phyloP scores from a whole-genome alignment of 192 early-diverging fungal species.

The Umbelopsis ramanniana region DNA sequence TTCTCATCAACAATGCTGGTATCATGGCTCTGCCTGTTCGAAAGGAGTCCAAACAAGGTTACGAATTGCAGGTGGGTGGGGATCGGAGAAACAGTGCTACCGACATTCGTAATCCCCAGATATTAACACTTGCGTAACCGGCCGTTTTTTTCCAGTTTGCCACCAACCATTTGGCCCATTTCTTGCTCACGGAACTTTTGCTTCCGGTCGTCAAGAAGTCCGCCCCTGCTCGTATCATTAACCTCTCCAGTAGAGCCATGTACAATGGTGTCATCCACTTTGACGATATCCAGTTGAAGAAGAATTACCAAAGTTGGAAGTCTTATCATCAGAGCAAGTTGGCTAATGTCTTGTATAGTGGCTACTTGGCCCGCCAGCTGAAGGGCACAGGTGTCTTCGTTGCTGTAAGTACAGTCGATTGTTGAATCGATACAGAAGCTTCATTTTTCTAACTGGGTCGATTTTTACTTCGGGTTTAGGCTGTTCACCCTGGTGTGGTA shows the following conservation, averaged over 20 bases:
- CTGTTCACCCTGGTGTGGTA: constrained; percentile 1
- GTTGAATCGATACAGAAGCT: too few relatives aligned
- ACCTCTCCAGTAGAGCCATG: constrained; percentile 8
- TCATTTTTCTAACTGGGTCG: too few relatives aligned
- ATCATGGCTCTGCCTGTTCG: constrained; percentile 17
- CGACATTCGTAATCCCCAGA: too few relatives aligned
- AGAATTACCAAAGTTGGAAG: background rate
- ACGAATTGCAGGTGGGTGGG: constrained; percentile 22
- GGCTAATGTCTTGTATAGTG: constrained; percentile 21
- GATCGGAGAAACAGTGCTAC: too few relatives aligned
- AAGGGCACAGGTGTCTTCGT: background rate
- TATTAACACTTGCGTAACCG: too few relatives aligned
- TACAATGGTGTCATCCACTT: constrained; percentile 11
- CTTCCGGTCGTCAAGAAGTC: constrained; percentile 21
- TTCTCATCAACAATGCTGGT: constrained; percentile 45
- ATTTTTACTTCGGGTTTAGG: background rate
- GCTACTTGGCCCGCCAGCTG: background rate
- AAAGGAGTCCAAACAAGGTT: constrained; percentile 21
- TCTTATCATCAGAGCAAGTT: constrained; percentile 26
- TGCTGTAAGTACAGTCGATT: background rate
- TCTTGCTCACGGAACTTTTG: constrained; percentile 26
- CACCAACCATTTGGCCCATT: constrained; percentile 27
- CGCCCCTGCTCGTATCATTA: constrained; percentile 13
- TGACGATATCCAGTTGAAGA: constrained; percentile 21
- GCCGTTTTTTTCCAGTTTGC: constrained; percentile 8